Evolutionary conservation across 2,329 filamentous ascomycete species (phyloP).

Genomic region (Alternaria triticina): DNA sequence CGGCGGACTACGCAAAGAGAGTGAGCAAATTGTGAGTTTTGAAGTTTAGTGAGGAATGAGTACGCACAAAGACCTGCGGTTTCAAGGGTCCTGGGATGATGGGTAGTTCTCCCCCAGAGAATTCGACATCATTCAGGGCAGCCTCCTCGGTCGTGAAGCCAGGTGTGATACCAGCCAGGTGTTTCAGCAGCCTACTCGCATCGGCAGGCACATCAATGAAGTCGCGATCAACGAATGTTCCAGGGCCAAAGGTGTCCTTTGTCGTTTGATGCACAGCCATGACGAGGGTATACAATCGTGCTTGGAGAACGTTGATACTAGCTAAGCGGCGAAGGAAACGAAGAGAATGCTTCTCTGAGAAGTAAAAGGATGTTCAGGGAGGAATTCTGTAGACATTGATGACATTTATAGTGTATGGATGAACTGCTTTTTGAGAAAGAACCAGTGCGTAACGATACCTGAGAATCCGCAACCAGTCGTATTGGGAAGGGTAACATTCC

Average conservation of each 20-base stretch:
- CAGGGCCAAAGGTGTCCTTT: slow-evolving; percentile 46
- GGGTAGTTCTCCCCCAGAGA: slow-evolving; percentile 50
- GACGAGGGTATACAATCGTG: not conserved
- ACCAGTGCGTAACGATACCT: not conserved
- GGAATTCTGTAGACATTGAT: not conserved
- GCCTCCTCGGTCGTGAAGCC: slow-evolving; percentile 49
- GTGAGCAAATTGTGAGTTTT: not conserved
- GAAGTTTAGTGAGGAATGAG: not conserved
- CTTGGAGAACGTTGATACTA: not conserved
- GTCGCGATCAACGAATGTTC: slow-evolving; percentile 48
- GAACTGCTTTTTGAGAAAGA: not conserved
- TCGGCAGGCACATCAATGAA: slow-evolving; percentile 46
- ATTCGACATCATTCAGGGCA: slow-evolving; percentile 46
- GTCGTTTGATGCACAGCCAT: not conserved
- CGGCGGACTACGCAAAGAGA: slow-evolving; percentile 35
- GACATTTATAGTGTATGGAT: not conserved
- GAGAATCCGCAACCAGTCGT: not conserved
- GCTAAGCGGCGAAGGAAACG: not conserved
- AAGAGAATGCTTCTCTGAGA: not conserved
- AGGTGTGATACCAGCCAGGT: slow-evolving; percentile 46
- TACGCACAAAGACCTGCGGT: slow-evolving; percentile 44
- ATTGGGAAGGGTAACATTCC: not conserved
- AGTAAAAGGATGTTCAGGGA: not conserved
- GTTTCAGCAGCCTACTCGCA: not conserved
- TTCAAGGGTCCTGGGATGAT: slow-evolving; percentile 55